A percentile compares a stretch with the other conserved stretches of the same genome.
phyloP scores from a whole-genome alignment of 148 eudicot genomes.

The Gaultheria prostrata region DNA sequence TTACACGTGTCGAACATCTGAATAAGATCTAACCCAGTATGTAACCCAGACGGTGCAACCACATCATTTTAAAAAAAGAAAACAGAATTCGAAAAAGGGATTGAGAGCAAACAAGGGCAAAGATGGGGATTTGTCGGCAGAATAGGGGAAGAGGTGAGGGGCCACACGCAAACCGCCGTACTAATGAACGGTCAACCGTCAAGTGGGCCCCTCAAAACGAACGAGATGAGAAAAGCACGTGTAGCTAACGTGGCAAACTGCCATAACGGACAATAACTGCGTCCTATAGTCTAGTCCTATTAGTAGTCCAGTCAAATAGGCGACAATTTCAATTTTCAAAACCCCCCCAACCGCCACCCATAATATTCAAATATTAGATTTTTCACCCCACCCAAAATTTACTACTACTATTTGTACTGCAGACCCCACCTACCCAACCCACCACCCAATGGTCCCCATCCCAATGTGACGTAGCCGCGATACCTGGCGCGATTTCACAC shows the following conservation, averaged over 20 bases:
- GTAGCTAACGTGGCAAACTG: slow-evolving; percentile 45
- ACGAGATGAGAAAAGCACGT: slow-evolving; percentile 32
- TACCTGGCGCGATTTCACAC: slow-evolving; percentile 8
- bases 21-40: no score
- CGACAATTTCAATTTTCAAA: slow-evolving; percentile 8
- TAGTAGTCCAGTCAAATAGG: neutral
- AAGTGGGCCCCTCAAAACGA: neutral
- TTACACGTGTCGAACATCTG: no score
- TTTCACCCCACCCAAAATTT: neutral
- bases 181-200: slow-evolving; percentile 46
- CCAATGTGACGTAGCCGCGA: slow-evolving; percentile 14
- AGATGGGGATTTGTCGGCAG: slow-evolving; percentile 31
- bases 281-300: neutral
- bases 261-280: slow-evolving; percentile 49
- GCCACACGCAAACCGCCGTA: neutral
- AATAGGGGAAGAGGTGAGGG: slow-evolving; percentile 23
- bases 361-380: neutral
- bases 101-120: no score
- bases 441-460: neutral
- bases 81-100: no score
- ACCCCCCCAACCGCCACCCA: neutral
- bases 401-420: neutral
- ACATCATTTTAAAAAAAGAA: no score
- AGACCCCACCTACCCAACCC: neutral
- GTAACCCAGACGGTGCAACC: no score